These are phyloP conservation scores for Pestalotiopsis sp. DNA, from an alignment of 2,329 filamentous ascomycete species.

Conservation along the genomic window DNA sequence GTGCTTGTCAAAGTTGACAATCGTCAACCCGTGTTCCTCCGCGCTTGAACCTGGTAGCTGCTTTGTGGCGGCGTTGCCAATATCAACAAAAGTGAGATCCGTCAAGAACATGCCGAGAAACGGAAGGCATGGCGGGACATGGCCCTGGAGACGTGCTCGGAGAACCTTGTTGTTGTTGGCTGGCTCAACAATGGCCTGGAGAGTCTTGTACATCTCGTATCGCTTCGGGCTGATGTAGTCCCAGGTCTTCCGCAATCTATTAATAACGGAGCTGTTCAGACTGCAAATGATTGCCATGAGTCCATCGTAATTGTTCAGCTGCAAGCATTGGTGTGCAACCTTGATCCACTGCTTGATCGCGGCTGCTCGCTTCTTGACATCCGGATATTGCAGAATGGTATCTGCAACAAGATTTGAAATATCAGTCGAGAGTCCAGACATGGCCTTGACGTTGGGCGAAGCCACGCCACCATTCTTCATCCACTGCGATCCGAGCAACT, in stretches of 20 bases:
- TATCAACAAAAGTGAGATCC: conserved; percentile 93
- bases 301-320: conserved; percentile 93
- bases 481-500: conserved; percentile 91
- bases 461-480: conserved; percentile 82
- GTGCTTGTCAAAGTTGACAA: conserved; percentile 99
- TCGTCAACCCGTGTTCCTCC: conserved; percentile 68
- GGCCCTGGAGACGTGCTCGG: conserved; percentile 79
- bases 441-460: conserved; percentile 88
- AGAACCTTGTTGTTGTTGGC: conserved; percentile 90
- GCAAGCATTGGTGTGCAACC: conserved; percentile 81
- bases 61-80: conserved; percentile 86
- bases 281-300: conserved; percentile 97
- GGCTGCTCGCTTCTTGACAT: conserved; percentile 86
- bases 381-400: conserved; percentile 84
- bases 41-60: conserved; percentile 63
- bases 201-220: conserved; percentile 74
- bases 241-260: conserved; percentile 88
- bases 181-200: conserved; percentile 86
- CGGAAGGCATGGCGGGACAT: conserved; percentile 88
- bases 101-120: conserved; percentile 97
- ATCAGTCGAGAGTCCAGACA: conserved; percentile 91
- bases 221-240: conserved; percentile 84
- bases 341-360: conserved; percentile 99
- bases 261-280: conserved; percentile 88
- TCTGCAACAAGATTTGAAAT: conserved; percentile 91